Evolutionary conservation across 768 basidiomycete species (phyloP).

Genomic region (Rhodotorula paludigena): DNA sequence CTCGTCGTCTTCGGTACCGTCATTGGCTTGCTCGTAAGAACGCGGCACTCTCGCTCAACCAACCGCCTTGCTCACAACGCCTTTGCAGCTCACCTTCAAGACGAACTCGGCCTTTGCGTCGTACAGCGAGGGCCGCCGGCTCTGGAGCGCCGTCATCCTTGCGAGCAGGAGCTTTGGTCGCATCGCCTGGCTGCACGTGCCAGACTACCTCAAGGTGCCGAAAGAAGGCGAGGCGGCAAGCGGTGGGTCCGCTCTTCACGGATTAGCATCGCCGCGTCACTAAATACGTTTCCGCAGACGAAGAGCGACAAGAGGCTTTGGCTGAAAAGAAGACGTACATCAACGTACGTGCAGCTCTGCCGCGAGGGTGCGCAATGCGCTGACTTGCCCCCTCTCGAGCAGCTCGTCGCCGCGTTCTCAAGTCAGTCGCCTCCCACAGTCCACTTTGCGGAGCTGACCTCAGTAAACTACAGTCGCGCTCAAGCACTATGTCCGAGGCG

Average conservation of each 20-base stretch:
- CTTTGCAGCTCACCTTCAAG: neutral
- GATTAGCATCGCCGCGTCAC: too few relatives aligned
- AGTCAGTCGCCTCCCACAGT: neutral
- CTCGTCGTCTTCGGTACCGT: neutral
- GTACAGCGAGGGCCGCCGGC: conserved; percentile 54
- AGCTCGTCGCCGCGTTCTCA: conserved; percentile 50
- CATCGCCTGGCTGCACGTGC: conserved; percentile 45
- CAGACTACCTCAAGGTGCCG: neutral
- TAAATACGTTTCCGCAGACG: neutral
- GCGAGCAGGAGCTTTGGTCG: conserved; percentile 59
- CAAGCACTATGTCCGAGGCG: conserved; percentile 49
- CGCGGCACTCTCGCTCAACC: neutral
- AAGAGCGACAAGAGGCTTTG: conserved; percentile 47
- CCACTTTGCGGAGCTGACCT: conserved; percentile 39
- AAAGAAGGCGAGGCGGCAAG: neutral
- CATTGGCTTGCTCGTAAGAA: neutral
- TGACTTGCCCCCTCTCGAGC: too few relatives aligned
- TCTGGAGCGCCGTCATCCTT: conserved; percentile 62
- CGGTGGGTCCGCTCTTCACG: neutral
- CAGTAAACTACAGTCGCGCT: conserved; percentile 59
- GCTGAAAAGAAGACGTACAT: conserved; percentile 72
- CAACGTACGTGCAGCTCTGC: too few relatives aligned
- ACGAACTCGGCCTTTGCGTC: neutral
- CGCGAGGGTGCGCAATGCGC: too few relatives aligned
- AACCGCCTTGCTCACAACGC: neutral